Percentiles rank a stretch among this genome's conserved stretches.
These are phyloP conservation scores for Oryza meyeriana DNA, from an alignment of 176 grass and related monocot genomes.

Conservation along the genomic window DNA sequence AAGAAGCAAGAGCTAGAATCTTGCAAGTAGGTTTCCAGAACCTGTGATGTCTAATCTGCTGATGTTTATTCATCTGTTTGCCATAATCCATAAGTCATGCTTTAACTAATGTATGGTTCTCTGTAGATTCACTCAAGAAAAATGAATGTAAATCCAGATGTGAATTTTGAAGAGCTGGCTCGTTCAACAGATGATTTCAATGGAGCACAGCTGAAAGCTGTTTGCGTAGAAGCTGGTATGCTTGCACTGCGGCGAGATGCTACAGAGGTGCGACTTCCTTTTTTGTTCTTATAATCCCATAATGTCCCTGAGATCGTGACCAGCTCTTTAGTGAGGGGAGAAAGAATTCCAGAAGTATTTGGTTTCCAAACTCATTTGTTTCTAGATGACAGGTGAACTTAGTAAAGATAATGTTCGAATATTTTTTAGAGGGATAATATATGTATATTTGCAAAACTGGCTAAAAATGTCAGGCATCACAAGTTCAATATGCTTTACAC, in stretches of 20 bases:
- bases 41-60: background rate
- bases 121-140: conserved; percentile 89
- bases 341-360: background rate
- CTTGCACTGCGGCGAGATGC: conserved; percentile 79
- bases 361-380: background rate
- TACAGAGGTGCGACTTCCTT: conserved; percentile 56
- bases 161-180: conserved; percentile 96
- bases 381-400: background rate
- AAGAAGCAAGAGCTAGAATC: conserved; percentile 87
- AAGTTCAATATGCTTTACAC: background rate
- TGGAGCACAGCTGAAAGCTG: conserved; percentile 85
- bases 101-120: conserved; percentile 1
- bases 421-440: background rate
- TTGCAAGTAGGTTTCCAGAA: conserved; percentile 64
- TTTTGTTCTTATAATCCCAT: background rate
- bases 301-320: background rate
- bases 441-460: background rate
- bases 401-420: background rate
- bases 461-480: background rate
- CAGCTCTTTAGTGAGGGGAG: background rate
- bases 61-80: background rate
- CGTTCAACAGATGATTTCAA: conserved; percentile 90
- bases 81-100: background rate
- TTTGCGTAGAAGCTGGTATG: conserved; percentile 98
- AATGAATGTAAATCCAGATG: conserved; percentile 94